Evolutionary conservation across 495 filamentous ascomycete species (phyloP).

Genomic region (Neurospora terricola): DNA sequence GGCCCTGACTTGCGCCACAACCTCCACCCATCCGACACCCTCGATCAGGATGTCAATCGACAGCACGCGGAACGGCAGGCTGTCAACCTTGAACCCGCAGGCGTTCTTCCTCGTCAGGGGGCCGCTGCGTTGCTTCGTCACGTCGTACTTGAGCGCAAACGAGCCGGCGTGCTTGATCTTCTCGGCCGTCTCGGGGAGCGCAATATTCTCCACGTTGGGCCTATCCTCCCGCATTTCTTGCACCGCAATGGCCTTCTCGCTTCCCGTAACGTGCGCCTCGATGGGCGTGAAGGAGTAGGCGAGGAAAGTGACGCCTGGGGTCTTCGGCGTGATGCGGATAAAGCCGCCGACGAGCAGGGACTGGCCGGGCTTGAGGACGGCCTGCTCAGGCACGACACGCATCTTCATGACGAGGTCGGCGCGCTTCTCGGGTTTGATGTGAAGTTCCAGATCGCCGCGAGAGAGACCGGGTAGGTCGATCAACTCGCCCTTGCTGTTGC

Average conservation of each 20-base stretch:
- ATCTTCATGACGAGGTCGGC: slow-evolving; percentile 64
- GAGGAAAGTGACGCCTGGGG: slow-evolving; percentile 37
- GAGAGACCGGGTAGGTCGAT: slow-evolving; percentile 82
- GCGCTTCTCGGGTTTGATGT: slow-evolving; percentile 55
- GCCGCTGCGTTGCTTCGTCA: slow-evolving; percentile 61
- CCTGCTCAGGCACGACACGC: slow-evolving; percentile 56
- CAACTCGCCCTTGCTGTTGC: slow-evolving; percentile 76
- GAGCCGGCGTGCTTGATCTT: slow-evolving; percentile 58
- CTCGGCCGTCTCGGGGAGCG: slow-evolving; percentile 43
- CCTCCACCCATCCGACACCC: slow-evolving; percentile 86
- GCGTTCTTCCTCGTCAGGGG: slow-evolving; percentile 44
- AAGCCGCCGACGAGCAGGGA: slow-evolving; percentile 83
- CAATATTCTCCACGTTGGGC: slow-evolving; percentile 49
- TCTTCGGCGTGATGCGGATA: slow-evolving; percentile 73
- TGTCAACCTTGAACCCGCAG: slow-evolving; percentile 42
- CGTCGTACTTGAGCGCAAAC: slow-evolving; percentile 67
- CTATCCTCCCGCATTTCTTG: slow-evolving; percentile 43
- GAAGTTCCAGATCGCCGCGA: slow-evolving; percentile 56
- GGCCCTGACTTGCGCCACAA: slow-evolving; percentile 68
- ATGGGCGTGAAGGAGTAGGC: slow-evolving; percentile 73
- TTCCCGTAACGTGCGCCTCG: slow-evolving; percentile 61
- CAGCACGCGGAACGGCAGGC: slow-evolving; percentile 68
- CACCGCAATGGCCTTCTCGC: slow-evolving; percentile 61
- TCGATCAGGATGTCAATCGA: slow-evolving; percentile 80
- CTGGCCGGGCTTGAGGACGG: slow-evolving; percentile 62